Conservation (phyloP, 345 rosid species). For the Sisymbrium altissimum region DNA sequence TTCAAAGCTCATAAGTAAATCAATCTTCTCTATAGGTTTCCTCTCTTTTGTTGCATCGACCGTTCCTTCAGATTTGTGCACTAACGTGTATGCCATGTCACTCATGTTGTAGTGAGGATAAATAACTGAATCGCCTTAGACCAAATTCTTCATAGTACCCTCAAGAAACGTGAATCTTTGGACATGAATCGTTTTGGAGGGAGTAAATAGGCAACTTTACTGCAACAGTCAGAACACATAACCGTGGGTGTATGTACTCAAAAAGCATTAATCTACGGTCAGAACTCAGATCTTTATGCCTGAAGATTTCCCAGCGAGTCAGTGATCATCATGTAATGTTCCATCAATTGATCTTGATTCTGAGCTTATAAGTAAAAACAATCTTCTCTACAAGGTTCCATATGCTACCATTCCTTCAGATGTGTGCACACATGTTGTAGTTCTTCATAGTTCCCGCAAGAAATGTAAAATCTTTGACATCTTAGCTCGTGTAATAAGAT, state of each 20-base stretch:
- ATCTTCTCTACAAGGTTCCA: too few species aligned
- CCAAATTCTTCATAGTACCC: slow-evolving; percentile 55
- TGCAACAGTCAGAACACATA: slow-evolving; percentile 89
- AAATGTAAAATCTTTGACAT: too few species aligned
- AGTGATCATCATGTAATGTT: too few species aligned
- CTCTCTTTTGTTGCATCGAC: too few species aligned
- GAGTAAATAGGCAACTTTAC: slow-evolving; percentile 94
- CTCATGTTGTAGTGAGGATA: slow-evolving; percentile 65
- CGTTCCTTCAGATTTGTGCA: too few species aligned
- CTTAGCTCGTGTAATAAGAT: too few species aligned
- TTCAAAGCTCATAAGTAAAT: too few species aligned
- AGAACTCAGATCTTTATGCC: slow-evolving; percentile 61
- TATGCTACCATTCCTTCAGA: background rate
- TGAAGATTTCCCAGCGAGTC: too few species aligned
- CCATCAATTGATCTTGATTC: too few species aligned
- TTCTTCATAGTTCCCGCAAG: too few species aligned
- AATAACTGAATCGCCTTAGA: slow-evolving; percentile 57
- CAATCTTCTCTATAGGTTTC: too few species aligned
- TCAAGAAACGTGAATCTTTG: slow-evolving; percentile 75
- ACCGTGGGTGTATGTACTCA: slow-evolving; percentile 78
- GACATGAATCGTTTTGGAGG: slow-evolving; percentile 86
- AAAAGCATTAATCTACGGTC: slow-evolving; percentile 74
- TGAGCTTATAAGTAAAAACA: too few species aligned
- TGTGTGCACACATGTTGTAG: background rate
- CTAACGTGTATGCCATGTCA: slow-evolving; percentile 21